phyloP scores from a whole-genome alignment of 2,329 filamentous ascomycete genomes.

The Alternaria sp. region DNA sequence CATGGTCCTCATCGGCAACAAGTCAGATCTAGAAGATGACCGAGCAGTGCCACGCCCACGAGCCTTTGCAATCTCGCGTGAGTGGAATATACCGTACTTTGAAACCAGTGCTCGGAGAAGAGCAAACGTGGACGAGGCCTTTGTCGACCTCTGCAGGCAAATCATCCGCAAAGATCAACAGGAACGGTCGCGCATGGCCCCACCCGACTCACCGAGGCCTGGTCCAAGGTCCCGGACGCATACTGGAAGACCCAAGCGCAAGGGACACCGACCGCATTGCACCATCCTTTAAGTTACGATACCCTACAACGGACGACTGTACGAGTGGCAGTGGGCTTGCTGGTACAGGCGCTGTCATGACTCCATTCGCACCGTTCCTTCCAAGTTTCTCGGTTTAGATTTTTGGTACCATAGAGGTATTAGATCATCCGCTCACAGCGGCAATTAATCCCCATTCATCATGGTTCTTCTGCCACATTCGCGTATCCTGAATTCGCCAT shows the following conservation, averaged over 20 bases:
- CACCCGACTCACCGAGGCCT: constrained; percentile 25
- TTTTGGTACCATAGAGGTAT: constrained; percentile 28
- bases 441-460: constrained; percentile 25
- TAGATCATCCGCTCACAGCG: constrained; percentile 33
- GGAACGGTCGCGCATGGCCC: constrained; percentile 29
- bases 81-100: constrained; percentile 90
- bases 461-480: not conserved
- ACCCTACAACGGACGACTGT: constrained; percentile 28
- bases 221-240: constrained; percentile 19
- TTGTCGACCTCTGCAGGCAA: constrained; percentile 83
- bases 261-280: constrained; percentile 35
- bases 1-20: constrained; percentile 92
- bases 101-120: constrained; percentile 84
- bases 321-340: constrained; percentile 31
- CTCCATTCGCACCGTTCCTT: constrained; percentile 16
- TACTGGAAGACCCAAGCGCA: constrained; percentile 18
- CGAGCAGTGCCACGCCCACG: constrained; percentile 78
- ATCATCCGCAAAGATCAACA: constrained; percentile 78
- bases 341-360: constrained; percentile 31
- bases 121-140: constrained; percentile 91
- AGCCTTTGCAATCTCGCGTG: constrained; percentile 85
- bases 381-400: constrained; percentile 13
- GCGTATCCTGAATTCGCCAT: constrained; percentile 15
- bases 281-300: constrained; percentile 41
- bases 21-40: constrained; percentile 88